Evolutionary conservation across 2,329 filamentous ascomycete species (phyloP).

Genomic region (Fusarium sp.): DNA sequence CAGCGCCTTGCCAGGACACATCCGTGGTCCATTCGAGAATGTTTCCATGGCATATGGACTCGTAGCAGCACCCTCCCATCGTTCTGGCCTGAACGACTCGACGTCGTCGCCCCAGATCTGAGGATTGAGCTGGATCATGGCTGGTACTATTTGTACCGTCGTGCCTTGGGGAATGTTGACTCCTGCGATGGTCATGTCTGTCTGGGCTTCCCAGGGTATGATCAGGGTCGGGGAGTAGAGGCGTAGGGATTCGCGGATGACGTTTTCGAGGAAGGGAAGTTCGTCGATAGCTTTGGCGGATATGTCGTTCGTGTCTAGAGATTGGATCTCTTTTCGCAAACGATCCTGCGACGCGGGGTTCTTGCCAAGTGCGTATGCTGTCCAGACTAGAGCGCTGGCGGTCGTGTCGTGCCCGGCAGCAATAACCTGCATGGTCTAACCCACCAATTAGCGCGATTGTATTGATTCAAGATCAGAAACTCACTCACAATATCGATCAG

Average conservation of each 20-base stretch:
- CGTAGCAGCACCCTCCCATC: conserved; percentile 7
- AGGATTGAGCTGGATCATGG: conserved; percentile 23
- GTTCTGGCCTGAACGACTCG: not conserved
- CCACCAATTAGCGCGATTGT: rapidly evolving
- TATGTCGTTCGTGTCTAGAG: rapidly evolving
- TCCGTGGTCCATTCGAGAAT: conserved; percentile 17
- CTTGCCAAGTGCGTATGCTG: conserved; percentile 14
- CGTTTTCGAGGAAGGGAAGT: conserved; percentile 14
- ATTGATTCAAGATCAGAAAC: not conserved
- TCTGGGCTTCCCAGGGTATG: conserved; percentile 21
- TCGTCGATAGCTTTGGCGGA: conserved; percentile 16
- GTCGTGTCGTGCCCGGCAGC: conserved; percentile 32
- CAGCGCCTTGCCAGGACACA: conserved; percentile 27
- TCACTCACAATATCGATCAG: conserved; percentile 25
- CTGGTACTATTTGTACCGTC: conserved; percentile 15
- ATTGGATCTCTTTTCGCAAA: not conserved
- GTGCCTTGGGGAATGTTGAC: conserved; percentile 20
- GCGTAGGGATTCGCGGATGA: conserved; percentile 22
- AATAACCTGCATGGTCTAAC: conserved; percentile 30
- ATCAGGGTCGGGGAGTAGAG: conserved; percentile 18
- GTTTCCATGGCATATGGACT: conserved; percentile 21
- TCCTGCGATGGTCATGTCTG: not conserved
- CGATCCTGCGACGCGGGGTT: not conserved
- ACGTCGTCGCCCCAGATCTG: conserved; percentile 22
- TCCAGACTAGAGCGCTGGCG: conserved; percentile 11